Evolutionary conservation across 768 basidiomycete genomes (phyloP).

Genomic region (Lactarius tabidus): DNA sequence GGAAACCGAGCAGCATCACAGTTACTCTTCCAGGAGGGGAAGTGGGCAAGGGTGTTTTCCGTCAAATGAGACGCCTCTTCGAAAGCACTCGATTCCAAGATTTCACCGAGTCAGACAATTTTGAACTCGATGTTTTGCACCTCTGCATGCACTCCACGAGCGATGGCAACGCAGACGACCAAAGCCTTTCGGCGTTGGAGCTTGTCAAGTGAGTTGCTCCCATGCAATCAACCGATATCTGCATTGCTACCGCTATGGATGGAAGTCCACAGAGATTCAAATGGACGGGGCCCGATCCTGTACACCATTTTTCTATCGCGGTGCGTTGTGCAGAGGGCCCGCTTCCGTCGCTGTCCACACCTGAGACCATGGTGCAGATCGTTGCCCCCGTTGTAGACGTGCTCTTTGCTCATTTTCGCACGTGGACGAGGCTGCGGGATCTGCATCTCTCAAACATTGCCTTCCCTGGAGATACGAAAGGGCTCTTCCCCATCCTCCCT

Average conservation of each 20-base stretch:
- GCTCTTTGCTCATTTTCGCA: conserved; percentile 40
- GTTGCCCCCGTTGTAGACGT: conserved; percentile 38
- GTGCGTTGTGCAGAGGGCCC: conserved; percentile 36
- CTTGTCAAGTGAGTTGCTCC: conserved; percentile 37
- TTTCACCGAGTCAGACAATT: neutral
- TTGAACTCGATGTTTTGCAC: conserved; percentile 32
- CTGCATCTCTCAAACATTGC: conserved; percentile 48
- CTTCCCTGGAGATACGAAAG: conserved; percentile 32
- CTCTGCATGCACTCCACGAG: conserved; percentile 41
- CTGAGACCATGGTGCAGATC: conserved; percentile 33
- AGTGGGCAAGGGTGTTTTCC: conserved; percentile 22
- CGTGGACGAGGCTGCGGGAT: conserved; percentile 43
- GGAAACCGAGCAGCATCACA: conserved; percentile 12
- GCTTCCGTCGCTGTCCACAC: neutral
- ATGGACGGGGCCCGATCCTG: conserved; percentile 61
- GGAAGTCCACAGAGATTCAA: conserved; percentile 44
- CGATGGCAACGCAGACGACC: conserved; percentile 31
- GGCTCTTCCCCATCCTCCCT: conserved; percentile 37
- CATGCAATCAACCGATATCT: neutral
- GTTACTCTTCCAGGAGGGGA: conserved; percentile 23
- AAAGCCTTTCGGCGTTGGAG: conserved; percentile 32
- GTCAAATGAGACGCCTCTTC: conserved; percentile 14
- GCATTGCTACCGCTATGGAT: neutral
- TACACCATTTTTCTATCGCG: conserved; percentile 58
- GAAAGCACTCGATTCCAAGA: conserved; percentile 9